Evolutionary conservation across 306 rosid genomes (phyloP).

Genomic region (Vigna unguiculata): DNA sequence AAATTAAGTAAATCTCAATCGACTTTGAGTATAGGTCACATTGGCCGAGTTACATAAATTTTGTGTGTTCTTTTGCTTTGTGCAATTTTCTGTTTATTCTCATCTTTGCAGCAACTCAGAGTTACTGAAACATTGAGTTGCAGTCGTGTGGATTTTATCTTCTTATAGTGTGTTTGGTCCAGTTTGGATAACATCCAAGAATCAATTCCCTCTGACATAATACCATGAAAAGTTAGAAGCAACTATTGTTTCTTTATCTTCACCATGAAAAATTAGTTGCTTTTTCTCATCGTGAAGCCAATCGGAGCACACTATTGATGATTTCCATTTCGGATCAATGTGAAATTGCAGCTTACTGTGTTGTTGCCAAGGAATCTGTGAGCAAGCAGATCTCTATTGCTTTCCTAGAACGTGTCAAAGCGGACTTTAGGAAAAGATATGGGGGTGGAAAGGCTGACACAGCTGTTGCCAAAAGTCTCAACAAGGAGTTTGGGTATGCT

Average conservation of each 20-base stretch:
- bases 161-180: not conserved
- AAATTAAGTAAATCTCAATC: not conserved
- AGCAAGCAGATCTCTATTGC: slow-evolving; percentile 92
- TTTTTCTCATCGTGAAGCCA: too few relatives aligned
- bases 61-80: not conserved
- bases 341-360: slow-evolving; percentile 84
- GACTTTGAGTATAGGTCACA: not conserved
- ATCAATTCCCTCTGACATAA: too few relatives aligned
- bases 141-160: not conserved
- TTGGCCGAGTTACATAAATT: not conserved
- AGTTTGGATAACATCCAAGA: too few relatives aligned
- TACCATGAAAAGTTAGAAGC: too few relatives aligned
- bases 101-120: not conserved
- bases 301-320: not conserved
- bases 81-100: not conserved
- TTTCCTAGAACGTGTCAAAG: slow-evolving; percentile 81
- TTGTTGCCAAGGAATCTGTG: slow-evolving; percentile 89
- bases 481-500: slow-evolving; percentile 90
- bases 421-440: slow-evolving; percentile 87
- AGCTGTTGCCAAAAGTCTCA: slow-evolving; percentile 87
- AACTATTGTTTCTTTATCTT: too few relatives aligned
- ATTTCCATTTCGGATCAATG: slow-evolving; percentile 31
- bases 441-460: slow-evolving; percentile 95
- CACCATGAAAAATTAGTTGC: too few relatives aligned
- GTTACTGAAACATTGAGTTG: slow-evolving; percentile 29